These are phyloP conservation scores for Nicotiana rustica DNA, from an alignment of 305 asterid genomes.

Conservation along the genomic window DNA sequence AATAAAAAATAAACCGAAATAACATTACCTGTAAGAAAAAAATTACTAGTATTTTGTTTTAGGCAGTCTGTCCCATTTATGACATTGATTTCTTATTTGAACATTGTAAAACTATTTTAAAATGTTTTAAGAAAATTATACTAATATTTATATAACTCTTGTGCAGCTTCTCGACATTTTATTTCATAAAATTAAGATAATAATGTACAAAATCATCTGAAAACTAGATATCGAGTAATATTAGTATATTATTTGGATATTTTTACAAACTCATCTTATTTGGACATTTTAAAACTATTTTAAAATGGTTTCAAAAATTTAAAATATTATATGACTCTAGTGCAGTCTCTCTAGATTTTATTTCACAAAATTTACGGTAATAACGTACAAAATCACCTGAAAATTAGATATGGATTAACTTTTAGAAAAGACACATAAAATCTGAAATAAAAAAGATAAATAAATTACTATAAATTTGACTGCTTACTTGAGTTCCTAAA, in stretches of 20 bases:
- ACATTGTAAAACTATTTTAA: not conserved
- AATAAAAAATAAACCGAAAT: not conserved
- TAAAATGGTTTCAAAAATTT: not conserved
- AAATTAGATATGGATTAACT: not conserved
- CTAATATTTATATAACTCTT: not conserved
- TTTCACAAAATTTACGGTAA: not conserved
- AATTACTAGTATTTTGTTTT: not conserved
- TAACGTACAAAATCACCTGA: not conserved
- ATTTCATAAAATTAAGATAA: not conserved
- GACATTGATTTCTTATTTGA: not conserved
- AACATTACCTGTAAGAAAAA: not conserved
- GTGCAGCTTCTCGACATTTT: not conserved
- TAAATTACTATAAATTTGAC: too few relatives aligned
- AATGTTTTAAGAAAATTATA: not conserved
- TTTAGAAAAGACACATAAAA: not conserved
- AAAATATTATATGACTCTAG: not conserved
- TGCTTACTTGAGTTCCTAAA: too few relatives aligned
- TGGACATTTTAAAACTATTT: too few relatives aligned
- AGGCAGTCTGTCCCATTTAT: not conserved
- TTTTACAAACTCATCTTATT: too few relatives aligned
- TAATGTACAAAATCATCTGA: not conserved
- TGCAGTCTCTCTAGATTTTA: not conserved
- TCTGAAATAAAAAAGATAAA: not conserved
- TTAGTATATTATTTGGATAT: too few relatives aligned
- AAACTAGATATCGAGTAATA: not conserved